Evolutionary conservation across 148 eudicot genomes (phyloP).

Genomic region (Arctostaphylos glauca): DNA sequence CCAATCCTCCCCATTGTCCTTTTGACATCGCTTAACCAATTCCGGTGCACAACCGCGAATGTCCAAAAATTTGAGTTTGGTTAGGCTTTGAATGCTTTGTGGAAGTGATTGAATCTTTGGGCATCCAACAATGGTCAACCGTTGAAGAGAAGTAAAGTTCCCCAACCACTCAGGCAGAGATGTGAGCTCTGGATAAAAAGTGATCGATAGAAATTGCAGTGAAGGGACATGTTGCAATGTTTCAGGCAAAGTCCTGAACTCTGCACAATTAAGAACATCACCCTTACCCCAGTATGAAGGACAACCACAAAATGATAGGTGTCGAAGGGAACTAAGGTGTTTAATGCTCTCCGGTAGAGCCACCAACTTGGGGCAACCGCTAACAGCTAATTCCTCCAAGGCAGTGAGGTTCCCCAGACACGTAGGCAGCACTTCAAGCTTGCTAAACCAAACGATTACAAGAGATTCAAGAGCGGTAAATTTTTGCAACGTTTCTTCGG

Average conservation of each 20-base stretch:
- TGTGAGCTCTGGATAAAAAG: not conserved
- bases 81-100: too few relatives aligned
- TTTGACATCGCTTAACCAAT: too few relatives aligned
- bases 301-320: not conserved
- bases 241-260: not conserved
- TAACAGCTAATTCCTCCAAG: not conserved
- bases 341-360: not conserved
- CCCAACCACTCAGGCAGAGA: not conserved
- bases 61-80: too few relatives aligned
- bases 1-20: too few relatives aligned
- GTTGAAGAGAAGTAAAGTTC: not conserved
- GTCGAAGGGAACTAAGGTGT: not conserved
- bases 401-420: not conserved
- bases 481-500: slow-evolving; percentile 3
- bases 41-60: too few relatives aligned
- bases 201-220: not conserved
- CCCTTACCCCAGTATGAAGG: rapidly evolving
- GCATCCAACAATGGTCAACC: not conserved
- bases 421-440: not conserved
- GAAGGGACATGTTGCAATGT: not conserved
- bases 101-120: too few relatives aligned
- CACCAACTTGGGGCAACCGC: not conserved
- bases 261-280: not conserved
- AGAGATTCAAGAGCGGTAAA: not conserved
- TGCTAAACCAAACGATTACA: rapidly evolving